Evolutionary conservation across 2,329 filamentous ascomycete species (phyloP), one percentile per base, ranked within the genome.

Genomic region (Dactylellina parvicollis): DNA sequence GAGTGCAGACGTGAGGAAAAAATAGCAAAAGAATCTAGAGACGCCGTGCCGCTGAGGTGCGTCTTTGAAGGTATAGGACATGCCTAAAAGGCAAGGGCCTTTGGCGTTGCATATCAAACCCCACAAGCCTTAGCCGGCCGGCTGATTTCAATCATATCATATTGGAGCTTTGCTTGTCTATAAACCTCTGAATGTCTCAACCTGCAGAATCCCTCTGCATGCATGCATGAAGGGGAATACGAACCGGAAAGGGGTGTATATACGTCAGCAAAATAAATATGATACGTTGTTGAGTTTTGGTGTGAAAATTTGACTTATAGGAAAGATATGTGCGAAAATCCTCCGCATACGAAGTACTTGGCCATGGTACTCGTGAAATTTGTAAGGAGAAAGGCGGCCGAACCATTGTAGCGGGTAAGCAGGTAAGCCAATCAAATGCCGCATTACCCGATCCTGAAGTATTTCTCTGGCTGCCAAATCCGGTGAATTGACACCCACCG

Each of bases 21-120:
- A n/a, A 52, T 18, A 24, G 30, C 8, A 32, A 14, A 22, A 47
- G 34, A 36, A 59, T 54, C 18, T 60, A 3, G 69, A 66, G 60
- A 50, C 69, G 69, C 69, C 60, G 61, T 73, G 60, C 69, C 60
- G 69, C 60, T 60, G 36, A 50, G 7, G 9, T 73, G 69, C 60
- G 30, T 65, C 24, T 32, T 66, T 18, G 46, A 32, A 28, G 34
- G 47, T 66, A 56, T 36, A 46, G 36, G 49, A 47, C 38, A 46
- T 65, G 59, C 59, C 50, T 34, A 72, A 64, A 64, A 56, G 44
- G 44, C 52, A 20, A 22, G 42, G 36, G 42, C n/a, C 40, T 26
- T 38, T 12, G 38, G 40, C 50, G 20, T 57, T 28, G 60, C 61
- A 36, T 42, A 20, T 28, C 4, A 4, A 20, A 28, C 38, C 24